Base-by-base conservation (phyloP, 78 protist genomes). In the Ministeria vibrans region DNA sequence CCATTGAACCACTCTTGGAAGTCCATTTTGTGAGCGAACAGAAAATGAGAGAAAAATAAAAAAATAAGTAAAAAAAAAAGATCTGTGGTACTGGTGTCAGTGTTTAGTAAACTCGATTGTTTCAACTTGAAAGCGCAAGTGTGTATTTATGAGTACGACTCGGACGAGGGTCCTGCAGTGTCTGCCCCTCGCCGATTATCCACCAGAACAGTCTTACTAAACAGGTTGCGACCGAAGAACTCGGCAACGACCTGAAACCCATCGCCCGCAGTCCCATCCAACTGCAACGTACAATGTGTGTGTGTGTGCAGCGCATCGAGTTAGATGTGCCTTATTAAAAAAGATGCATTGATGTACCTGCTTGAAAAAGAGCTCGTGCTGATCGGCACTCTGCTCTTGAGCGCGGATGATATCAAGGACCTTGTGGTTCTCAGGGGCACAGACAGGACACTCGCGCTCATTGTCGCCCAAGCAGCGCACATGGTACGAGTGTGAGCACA, bases 401-500 rank as follows among this genome's bases (percentile, higher is more conserved):
- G 87, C 49, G 38, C 64, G 76, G 62, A 87, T 81, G 70, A 85
- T 79, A 27, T 94, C 93, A n/a, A 83, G 70, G 30, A 90, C 66
- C 80, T 90, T 70, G 32, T 88, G 79, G 78, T 86, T 84, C 74
- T 46, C 83, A 45, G 82, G 72, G 3, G 84, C 78, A 66, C 95
- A 91, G 27, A 61, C 1, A 11, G 89, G 92, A 68, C 95, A 91
- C 63, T 83, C 95, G 32, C 69, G 55, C 36, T 91, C 92, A 53
- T 79, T 85, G n/a, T 89, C 92, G 27, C 83, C 83, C 32, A 77
- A 11, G 71, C 81, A 68, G 64, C 83, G 73, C 79, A 75, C 87
- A 79, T 93, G 96, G 92, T 80, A 93, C 7, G 94, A 84, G 77
- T 95, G 96, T 74, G 43, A 78, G 79, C 98, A 95, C 45, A 93